Evolutionary conservation across 768 basidiomycete species (phyloP).

Genomic region (Lactifluus piperatus): DNA sequence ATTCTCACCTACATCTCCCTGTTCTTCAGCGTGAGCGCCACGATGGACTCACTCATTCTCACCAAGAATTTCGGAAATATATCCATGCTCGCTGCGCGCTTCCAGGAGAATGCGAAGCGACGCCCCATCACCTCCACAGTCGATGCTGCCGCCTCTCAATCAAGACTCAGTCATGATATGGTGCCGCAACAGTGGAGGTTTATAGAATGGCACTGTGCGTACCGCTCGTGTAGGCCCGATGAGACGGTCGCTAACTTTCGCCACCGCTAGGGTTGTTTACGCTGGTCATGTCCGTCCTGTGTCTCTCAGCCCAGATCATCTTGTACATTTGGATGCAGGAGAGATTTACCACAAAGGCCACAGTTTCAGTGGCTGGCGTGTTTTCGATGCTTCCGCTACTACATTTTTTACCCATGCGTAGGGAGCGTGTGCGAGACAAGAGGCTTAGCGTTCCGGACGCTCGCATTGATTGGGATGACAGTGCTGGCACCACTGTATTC

Average conservation of each 20-base stretch:
- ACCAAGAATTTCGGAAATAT: constrained; percentile 13
- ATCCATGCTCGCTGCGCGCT: background rate
- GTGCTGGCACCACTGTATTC: background rate
- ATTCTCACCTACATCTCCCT: constrained; percentile 17
- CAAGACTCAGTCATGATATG: background rate
- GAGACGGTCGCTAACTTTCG: background rate
- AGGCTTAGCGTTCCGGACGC: background rate
- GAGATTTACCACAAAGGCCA: background rate
- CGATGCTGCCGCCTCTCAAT: background rate
- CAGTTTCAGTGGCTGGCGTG: background rate
- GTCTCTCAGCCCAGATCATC: constrained; percentile 7
- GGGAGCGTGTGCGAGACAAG: background rate
- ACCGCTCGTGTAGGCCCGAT: background rate
- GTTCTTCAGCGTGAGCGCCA: constrained; percentile 17
- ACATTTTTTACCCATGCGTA: constrained; percentile 7
- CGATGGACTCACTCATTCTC: constrained; percentile 17
- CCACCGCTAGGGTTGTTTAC: constrained; percentile 1
- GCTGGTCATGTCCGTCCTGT: constrained; percentile 7
- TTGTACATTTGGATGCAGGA: constrained; percentile 16
- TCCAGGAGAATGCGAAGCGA: background rate
- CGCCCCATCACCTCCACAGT: background rate
- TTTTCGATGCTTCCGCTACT: constrained; percentile 12
- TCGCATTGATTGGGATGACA: background rate
- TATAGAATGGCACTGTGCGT: constrained; percentile 12
- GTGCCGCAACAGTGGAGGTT: constrained; percentile 3